Conservation (phyloP, 805 yeast genomes). For the Schwanniomyces occidentalis region DNA sequence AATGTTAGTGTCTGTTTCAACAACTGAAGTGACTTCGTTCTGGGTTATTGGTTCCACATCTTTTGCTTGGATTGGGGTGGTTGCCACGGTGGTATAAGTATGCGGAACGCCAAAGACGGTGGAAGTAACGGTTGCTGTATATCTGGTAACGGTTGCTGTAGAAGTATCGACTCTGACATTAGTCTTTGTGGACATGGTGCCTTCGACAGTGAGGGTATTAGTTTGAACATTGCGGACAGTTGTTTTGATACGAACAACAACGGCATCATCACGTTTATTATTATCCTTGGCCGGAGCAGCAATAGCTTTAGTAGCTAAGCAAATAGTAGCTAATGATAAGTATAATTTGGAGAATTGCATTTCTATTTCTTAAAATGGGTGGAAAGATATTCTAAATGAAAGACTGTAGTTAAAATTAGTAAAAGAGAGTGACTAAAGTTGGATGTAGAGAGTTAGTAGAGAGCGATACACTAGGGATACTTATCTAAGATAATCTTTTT, state of each 20-base stretch:
- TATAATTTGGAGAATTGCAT: conserved; percentile 30
- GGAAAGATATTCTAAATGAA: conserved; percentile 14
- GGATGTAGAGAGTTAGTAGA: conserved; percentile 7
- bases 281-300: conserved; percentile 15
- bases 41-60: conserved; percentile 11
- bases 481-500: conserved; percentile 1
- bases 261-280: conserved; percentile 23
- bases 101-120: conserved; percentile 40
- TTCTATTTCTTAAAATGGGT: conserved; percentile 5
- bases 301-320: conserved; percentile 18
- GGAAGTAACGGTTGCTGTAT: conserved; percentile 45
- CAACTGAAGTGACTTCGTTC: conserved; percentile 4
- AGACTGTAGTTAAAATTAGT: conserved; percentile 17
- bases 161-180: conserved; percentile 28
- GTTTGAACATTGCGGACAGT: conserved; percentile 38
- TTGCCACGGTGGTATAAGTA: conserved; percentile 37
- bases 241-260: conserved; percentile 32
- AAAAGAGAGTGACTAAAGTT: conserved; percentile 21
- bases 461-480: conserved; percentile 9
- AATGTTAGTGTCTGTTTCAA: conserved; percentile 5
- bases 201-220: conserved; percentile 31
- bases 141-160: conserved; percentile 38
- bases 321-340: conserved; percentile 17
- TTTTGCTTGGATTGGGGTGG: conserved; percentile 26
- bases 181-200: conserved; percentile 28